Evolutionary conservation across 345 rosid species (phyloP).

Genomic region (Kandelia obovata): DNA sequence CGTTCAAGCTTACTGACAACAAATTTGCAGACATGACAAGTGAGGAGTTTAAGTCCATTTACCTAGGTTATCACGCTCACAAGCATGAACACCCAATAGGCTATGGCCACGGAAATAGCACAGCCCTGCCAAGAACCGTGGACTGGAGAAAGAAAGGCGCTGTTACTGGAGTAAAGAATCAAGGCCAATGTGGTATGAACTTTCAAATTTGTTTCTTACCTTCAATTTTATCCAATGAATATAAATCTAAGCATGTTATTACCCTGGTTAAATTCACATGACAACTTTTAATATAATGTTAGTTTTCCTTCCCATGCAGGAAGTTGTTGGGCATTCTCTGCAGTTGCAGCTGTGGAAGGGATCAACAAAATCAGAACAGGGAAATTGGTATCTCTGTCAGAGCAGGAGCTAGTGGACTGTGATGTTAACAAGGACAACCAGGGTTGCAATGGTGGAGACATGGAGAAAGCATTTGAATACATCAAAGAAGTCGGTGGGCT

Average conservation of each 20-base stretch:
- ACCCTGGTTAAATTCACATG: background rate
- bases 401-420: slow-evolving; percentile 86
- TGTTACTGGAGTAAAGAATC: slow-evolving; percentile 75
- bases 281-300: background rate
- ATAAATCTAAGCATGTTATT: background rate
- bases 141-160: slow-evolving; percentile 87
- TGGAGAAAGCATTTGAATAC: slow-evolving; percentile 63
- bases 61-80: slow-evolving; percentile 39
- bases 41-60: slow-evolving; percentile 51
- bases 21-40: slow-evolving; percentile 79
- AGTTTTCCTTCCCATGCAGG: slow-evolving; percentile 36
- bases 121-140: slow-evolving; percentile 31
- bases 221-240: background rate
- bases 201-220: background rate
- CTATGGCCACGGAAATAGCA: background rate
- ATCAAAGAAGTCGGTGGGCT: slow-evolving; percentile 54
- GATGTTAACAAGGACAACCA: slow-evolving; percentile 31
- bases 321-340: slow-evolving; percentile 95
- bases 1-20: slow-evolving; percentile 70
- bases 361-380: slow-evolving; percentile 68
- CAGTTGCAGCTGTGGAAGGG: slow-evolving; percentile 85
- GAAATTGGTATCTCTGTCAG: slow-evolving; percentile 59
- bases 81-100: background rate
- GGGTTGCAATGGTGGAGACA: slow-evolving; percentile 82
- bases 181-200: slow-evolving; percentile 77